Evolutionary conservation across 768 basidiomycete genomes (phyloP).

Genomic region (Collybia mongolica): DNA sequence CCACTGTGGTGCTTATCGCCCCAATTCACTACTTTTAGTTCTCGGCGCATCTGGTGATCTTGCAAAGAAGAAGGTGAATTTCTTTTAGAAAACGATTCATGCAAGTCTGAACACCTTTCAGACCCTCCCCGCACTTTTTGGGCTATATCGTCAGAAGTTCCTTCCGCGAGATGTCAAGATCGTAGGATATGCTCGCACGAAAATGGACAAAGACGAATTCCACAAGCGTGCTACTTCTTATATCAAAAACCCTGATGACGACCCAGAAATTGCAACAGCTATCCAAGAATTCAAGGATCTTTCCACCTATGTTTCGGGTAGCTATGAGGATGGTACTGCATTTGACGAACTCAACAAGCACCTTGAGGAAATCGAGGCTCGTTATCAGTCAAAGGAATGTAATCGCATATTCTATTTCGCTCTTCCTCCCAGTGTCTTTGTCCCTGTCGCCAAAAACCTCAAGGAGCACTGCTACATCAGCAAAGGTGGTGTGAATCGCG

Average conservation of each 20-base stretch:
- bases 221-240: slow-evolving; percentile 81
- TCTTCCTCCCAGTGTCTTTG: slow-evolving; percentile 95
- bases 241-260: slow-evolving; percentile 76
- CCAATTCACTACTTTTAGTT: slow-evolving; percentile 43
- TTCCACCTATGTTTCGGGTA: slow-evolving; percentile 80
- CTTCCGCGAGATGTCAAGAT: slow-evolving; percentile 86
- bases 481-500: slow-evolving; percentile 74
- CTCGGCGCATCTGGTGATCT: slow-evolving; percentile 96
- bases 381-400: slow-evolving; percentile 57
- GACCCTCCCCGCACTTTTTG: slow-evolving; percentile 96
- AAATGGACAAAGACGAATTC: slow-evolving; percentile 86
- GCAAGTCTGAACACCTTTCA: slow-evolving; percentile 27
- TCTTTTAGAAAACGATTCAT: background rate
- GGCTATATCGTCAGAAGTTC: slow-evolving; percentile 76
- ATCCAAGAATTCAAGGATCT: slow-evolving; percentile 83
- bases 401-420: slow-evolving; percentile 97
- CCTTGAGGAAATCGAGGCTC: slow-evolving; percentile 74
- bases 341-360: slow-evolving; percentile 78
- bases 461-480: slow-evolving; percentile 78
- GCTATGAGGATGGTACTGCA: slow-evolving; percentile 81
- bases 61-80: slow-evolving; percentile 92
- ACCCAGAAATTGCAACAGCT: slow-evolving; percentile 52
- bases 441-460: slow-evolving; percentile 80
- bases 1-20: background rate
- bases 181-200: slow-evolving; percentile 95